These are phyloP conservation scores for Emmonsia crescens DNA, from an alignment of 2,329 filamentous ascomycete genomes.

Conservation along the genomic window DNA sequence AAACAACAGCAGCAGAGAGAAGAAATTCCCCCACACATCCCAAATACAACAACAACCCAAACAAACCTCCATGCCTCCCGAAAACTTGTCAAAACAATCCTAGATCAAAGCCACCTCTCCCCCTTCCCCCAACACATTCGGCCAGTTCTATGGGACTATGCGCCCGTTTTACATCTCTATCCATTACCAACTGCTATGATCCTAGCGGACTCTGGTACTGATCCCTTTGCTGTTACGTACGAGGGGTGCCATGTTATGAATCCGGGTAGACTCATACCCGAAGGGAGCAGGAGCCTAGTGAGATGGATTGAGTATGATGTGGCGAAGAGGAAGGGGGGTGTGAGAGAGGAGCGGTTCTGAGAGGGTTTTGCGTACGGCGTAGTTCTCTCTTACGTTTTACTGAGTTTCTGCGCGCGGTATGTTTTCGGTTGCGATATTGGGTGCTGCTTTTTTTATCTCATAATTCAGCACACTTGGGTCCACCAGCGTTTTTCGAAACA, in stretches of 20 bases:
- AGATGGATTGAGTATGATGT: slow-evolving; percentile 84
- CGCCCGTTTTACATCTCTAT: slow-evolving; percentile 66
- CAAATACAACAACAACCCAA: slow-evolving; percentile 3
- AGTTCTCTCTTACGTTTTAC: not conserved
- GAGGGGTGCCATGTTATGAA: slow-evolving; percentile 96
- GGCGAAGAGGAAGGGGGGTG: slow-evolving; percentile 46
- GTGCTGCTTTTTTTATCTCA: not conserved
- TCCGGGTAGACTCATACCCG: slow-evolving; percentile 64
- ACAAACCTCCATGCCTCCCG: slow-evolving; percentile 44
- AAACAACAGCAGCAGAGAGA: not conserved
- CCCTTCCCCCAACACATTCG: slow-evolving; percentile 73
- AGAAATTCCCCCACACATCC: not conserved
- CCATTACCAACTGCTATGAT: slow-evolving; percentile 77
- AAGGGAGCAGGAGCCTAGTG: slow-evolving; percentile 56
- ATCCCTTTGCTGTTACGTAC: slow-evolving; percentile 79
- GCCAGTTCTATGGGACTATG: slow-evolving; percentile 85
- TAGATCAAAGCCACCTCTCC: slow-evolving; percentile 81
- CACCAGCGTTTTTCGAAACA: not conserved
- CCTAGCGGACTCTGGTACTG: slow-evolving; percentile 69
- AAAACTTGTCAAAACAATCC: slow-evolving; percentile 77
- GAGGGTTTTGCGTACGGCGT: not conserved
- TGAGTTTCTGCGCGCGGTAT: not conserved
- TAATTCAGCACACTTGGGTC: not conserved
- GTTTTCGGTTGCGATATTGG: not conserved
- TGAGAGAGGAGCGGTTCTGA: slow-evolving; percentile 53